Conservation (phyloP, 495 filamentous ascomycete genomes). For the Schizothecium vesticola region DNA sequence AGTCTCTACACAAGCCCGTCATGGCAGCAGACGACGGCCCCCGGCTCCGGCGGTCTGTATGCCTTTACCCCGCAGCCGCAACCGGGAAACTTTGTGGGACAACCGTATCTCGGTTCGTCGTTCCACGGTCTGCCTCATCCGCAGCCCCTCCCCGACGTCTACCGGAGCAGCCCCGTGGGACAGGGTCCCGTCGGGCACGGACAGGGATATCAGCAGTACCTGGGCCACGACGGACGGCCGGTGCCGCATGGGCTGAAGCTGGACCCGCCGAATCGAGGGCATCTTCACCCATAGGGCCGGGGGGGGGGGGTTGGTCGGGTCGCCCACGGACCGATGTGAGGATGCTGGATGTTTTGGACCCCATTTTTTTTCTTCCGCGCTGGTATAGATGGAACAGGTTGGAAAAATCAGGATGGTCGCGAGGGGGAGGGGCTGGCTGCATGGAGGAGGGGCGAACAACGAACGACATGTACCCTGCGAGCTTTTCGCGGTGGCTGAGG, state of each 20-base stretch:
- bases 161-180: slow-evolving; percentile 15
- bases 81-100: slow-evolving; percentile 21
- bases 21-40: slow-evolving; percentile 26
- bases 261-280: slow-evolving; percentile 11
- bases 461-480: background rate
- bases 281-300: slow-evolving; percentile 4
- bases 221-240: slow-evolving; percentile 4
- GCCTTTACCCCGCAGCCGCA: slow-evolving; percentile 21
- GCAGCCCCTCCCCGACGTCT: slow-evolving; percentile 8
- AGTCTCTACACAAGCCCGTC: slow-evolving; percentile 24
- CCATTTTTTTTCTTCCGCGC: background rate
- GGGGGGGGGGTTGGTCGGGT: background rate
- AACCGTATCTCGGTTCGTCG: slow-evolving; percentile 19
- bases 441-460: background rate
- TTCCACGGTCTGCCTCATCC: slow-evolving; percentile 29
- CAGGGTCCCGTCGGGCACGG: slow-evolving; percentile 11
- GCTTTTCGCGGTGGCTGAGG: background rate
- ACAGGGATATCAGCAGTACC: slow-evolving; percentile 7
- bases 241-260: slow-evolving; percentile 7
- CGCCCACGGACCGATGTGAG: background rate
- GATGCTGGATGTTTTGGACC: background rate
- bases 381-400: background rate
- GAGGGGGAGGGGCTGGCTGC: background rate
- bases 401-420: background rate
- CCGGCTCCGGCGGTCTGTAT: slow-evolving; percentile 27